Evolutionary conservation across 306 rosid species (phyloP).

Genomic region (Castanea sativa): DNA sequence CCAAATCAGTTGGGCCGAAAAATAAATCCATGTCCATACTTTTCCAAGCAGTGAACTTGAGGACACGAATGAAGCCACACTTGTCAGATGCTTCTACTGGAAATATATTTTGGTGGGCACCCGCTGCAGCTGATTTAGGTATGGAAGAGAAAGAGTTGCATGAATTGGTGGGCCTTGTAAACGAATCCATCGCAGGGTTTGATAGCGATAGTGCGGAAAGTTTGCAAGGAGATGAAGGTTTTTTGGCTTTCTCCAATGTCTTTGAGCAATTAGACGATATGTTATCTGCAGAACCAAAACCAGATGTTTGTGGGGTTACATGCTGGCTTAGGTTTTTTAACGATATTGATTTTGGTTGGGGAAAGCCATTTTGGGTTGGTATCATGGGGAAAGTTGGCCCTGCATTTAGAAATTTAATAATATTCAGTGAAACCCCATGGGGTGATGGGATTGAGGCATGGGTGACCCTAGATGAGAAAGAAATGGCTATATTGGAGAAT

Average conservation of each 20-base stretch:
- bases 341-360: conserved; percentile 51
- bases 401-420: conserved; percentile 23
- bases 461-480: conserved; percentile 33
- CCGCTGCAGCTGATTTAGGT: not conserved
- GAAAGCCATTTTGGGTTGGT: conserved; percentile 48
- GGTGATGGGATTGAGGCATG: conserved; percentile 48
- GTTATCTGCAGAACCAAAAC: not conserved
- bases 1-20: not conserved
- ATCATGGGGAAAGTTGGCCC: conserved; percentile 39
- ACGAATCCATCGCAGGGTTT: not conserved
- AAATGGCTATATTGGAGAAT: conserved; percentile 1
- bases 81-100: too few relatives aligned
- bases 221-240: conserved; percentile 33
- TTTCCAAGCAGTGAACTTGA: conserved; percentile 39
- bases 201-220: not conserved
- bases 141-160: not conserved
- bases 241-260: conserved; percentile 31
- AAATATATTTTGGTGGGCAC: conserved; percentile 5
- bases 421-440: conserved; percentile 33
- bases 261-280: conserved; percentile 19
- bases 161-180: not conserved
- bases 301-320: conserved; percentile 28
- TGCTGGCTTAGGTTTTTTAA: conserved; percentile 42
- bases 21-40: conserved; percentile 10
- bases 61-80: conserved; percentile 23